Base-by-base conservation (phyloP, 2,329 filamentous ascomycete species). In the Fusarium penzigii region DNA sequence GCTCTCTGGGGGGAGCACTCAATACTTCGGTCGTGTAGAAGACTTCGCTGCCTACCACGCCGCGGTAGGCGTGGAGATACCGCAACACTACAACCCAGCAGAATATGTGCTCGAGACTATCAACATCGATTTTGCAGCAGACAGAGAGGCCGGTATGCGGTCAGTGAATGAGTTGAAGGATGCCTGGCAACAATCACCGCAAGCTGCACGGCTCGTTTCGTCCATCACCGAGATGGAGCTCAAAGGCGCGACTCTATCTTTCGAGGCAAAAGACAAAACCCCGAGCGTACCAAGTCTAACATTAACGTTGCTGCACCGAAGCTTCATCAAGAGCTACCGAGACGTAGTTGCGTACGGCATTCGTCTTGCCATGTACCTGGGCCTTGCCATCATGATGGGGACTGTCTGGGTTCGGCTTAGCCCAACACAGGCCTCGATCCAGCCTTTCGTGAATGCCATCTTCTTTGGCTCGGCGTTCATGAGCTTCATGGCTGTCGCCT, bases 291-390 rank as follows among this genome's bases (percentile, higher is more conserved):
- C 78, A 3, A 74, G 73, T 3, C 75, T 89, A 36, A 80, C 84
- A 0, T 39, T 85, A 5, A 85, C 87, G 1, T 78, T 95, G 5
- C 78, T 94, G 14, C 89, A 93, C 66, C 84, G 91, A 29, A 85
- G 85, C 13, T 91, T 90, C 66, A 85, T 95, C 70, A 96, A 96
- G 73, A 88, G 85, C 43, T 89, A 92, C 69, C 85, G 91, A 25
- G 91, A 96, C 67, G 79, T 95, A 7, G 84, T 96, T 46, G 90
- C 87, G 0, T 96, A 96, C 65, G 89, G 88, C 1, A 90, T 94
- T 60, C 84, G 91, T 4, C 78, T 94, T 40, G 86, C 82, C 39
- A 95, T 95, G 90, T 94, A 95, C 70, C 57, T 65, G 17, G 83
- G 84, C 1, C 78, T 95, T 14, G 90, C 90, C 1, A 83, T 94